Percentiles rank a stretch among this genome's conserved stretches.
These are phyloP conservation scores for Coprinopsis strossmayeri DNA, from an alignment of 768 basidiomycete species.

Conservation along the genomic window DNA sequence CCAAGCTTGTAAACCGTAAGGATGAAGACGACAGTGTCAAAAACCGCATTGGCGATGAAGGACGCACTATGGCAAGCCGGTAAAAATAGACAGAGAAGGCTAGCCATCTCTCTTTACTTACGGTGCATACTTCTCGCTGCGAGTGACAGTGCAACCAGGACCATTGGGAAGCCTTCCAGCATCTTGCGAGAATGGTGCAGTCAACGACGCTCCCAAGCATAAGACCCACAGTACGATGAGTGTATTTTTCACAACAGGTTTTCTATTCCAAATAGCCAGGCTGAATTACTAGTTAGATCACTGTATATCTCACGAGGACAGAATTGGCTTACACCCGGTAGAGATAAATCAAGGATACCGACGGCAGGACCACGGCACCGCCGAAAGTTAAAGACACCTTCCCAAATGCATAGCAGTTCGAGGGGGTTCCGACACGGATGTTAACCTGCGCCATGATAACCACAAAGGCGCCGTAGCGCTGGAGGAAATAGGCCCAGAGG, in stretches of 20 bases:
- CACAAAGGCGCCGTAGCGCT: not conserved
- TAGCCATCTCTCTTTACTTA: not conserved
- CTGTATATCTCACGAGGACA: not conserved
- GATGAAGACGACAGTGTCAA: not conserved
- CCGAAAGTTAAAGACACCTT: not conserved
- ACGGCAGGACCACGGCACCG: not conserved
- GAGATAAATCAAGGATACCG: not conserved
- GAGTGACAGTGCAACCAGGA: not conserved
- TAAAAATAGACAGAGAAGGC: not conserved
- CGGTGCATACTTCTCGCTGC: not conserved
- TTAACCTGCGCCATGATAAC: not conserved
- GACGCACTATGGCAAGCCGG: not conserved
- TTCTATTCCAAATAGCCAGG: not conserved
- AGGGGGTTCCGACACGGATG: not conserved
- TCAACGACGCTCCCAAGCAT: not conserved
- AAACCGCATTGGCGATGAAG: not conserved
- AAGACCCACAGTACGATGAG: not conserved
- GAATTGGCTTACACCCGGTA: not conserved
- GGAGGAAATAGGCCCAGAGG: not conserved
- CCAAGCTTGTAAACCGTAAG: not conserved
- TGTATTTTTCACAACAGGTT: not conserved
- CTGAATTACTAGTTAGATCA: not conserved
- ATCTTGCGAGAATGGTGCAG: not conserved
- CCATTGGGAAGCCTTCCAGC: not conserved
- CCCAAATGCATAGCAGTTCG: constrained; percentile 1